These are phyloP conservation scores for Citrus glauca DNA, from an alignment of 345 rosid genomes.

Conservation along the genomic window DNA sequence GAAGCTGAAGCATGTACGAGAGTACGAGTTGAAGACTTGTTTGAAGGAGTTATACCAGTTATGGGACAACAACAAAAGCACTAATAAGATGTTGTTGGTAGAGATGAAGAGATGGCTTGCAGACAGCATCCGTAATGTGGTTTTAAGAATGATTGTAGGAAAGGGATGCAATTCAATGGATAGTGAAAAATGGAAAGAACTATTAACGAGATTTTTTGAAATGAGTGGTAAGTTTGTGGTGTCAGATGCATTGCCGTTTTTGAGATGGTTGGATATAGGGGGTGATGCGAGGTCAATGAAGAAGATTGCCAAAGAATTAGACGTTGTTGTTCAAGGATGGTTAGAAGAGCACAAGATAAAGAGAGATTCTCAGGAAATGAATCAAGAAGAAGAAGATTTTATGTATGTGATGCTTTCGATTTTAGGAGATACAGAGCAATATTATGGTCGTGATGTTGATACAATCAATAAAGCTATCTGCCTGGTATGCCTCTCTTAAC, in stretches of 20 bases:
- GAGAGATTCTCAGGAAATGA: neutral
- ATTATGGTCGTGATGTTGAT: neutral
- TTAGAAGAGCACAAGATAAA: constrained; percentile 38
- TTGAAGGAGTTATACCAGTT: neutral
- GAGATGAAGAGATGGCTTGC: constrained; percentile 36
- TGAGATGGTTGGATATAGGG: constrained; percentile 34
- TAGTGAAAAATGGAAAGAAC: constrained; percentile 4
- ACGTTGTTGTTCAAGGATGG: constrained; percentile 23
- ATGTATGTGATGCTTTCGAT: constrained; percentile 24
- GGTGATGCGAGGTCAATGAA: constrained; percentile 32
- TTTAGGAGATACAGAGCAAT: neutral
- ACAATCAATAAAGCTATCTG: neutral
- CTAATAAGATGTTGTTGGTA: neutral
- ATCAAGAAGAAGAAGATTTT: constrained; percentile 25
- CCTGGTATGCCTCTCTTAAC: neutral
- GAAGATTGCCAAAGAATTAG: constrained; percentile 20
- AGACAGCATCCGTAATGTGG: constrained; percentile 21
- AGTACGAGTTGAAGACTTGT: neutral
- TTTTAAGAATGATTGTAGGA: constrained; percentile 20
- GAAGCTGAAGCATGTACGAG: neutral
- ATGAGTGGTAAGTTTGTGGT: constrained; percentile 20
- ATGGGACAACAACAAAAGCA: neutral
- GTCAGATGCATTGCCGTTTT: constrained; percentile 28
- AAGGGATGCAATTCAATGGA: constrained; percentile 5
- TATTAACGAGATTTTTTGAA: constrained; percentile 1